These are phyloP conservation scores for Venturia oleaginea DNA, from an alignment of 2,329 filamentous ascomycete species.

Conservation along the genomic window DNA sequence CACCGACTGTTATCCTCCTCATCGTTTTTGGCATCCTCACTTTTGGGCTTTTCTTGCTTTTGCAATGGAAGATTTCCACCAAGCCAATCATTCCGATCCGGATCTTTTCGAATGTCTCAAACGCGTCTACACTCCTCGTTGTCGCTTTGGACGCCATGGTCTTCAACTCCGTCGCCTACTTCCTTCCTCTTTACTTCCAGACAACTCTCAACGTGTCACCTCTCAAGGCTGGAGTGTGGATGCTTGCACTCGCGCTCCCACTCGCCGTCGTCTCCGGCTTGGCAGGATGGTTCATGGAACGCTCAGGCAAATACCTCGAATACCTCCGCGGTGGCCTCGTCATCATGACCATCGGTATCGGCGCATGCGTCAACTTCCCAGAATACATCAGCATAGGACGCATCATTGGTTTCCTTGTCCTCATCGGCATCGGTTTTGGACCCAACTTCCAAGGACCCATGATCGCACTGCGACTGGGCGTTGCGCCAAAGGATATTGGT, in stretches of 20 bases:
- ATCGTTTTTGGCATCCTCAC: conserved; percentile 43
- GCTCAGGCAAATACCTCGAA: conserved; percentile 56
- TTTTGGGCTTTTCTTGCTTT: conserved; percentile 46
- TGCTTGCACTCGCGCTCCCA: conserved; percentile 16
- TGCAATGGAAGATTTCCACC: conserved; percentile 54
- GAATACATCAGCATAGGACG: conserved; percentile 27
- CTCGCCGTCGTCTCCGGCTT: conserved; percentile 30
- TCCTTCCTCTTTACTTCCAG: conserved; percentile 45
- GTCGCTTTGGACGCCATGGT: conserved; percentile 43
- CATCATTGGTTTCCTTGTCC: conserved; percentile 45
- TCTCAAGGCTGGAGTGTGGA: conserved; percentile 16
- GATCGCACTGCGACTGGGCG: conserved; percentile 51
- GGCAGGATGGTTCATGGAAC: conserved; percentile 43
- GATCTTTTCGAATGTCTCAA: conserved; percentile 49
- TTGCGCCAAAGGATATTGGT: conserved; percentile 49
- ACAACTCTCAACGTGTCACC: conserved; percentile 16
- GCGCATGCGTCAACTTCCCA: conserved; percentile 51
- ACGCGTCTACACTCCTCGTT: conserved; percentile 47
- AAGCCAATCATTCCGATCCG: conserved; percentile 61
- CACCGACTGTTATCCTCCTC: conserved; percentile 45
- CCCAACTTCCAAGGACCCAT: conserved; percentile 57
- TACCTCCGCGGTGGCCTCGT: conserved; percentile 51
- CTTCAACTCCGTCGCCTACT: conserved; percentile 60
- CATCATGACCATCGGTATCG: conserved; percentile 56
- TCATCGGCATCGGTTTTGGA: conserved; percentile 54